A percentile compares a stretch with the other conserved stretches of the same genome.
Evolutionary conservation across 345 rosid species (phyloP).

Genomic region (Gossypium rotundifolium): DNA sequence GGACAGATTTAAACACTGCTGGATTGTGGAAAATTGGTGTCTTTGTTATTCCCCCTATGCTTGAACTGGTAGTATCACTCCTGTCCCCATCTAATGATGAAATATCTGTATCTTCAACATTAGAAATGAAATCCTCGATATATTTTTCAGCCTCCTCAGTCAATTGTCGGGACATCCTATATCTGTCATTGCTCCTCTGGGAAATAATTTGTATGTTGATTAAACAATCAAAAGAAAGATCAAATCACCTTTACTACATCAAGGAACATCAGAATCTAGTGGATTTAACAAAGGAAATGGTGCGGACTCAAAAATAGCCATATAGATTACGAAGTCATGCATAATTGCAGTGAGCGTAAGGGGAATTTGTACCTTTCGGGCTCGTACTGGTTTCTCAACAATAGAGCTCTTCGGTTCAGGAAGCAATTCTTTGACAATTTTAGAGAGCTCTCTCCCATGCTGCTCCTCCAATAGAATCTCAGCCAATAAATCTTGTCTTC

Average conservation of each 20-base stretch:
- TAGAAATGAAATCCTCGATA: conserved; percentile 81
- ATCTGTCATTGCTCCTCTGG: conserved; percentile 76
- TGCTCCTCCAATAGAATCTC: conserved; percentile 57
- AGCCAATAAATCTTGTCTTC: conserved; percentile 59
- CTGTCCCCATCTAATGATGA: conserved; percentile 91
- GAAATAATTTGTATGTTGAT: neutral
- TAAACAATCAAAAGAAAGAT: neutral
- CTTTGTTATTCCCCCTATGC: conserved; percentile 46
- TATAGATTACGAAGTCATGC: neutral
- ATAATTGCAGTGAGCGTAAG: neutral
- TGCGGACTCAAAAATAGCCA: neutral
- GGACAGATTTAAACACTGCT: conserved; percentile 27
- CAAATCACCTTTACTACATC: neutral
- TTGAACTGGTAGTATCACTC: conserved; percentile 76
- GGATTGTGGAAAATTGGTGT: conserved; percentile 36
- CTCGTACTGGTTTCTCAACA: conserved; percentile 34
- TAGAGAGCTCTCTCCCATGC: conserved; percentile 54
- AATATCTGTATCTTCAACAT: conserved; percentile 88
- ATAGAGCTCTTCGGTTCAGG: conserved; percentile 39
- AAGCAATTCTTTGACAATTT: conserved; percentile 51
- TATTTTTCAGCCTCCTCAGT: conserved; percentile 87
- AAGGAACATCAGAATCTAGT: neutral
- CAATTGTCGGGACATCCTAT: conserved; percentile 62
- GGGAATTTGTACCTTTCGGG: conserved; percentile 45
- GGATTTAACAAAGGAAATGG: neutral